Conservation (phyloP, 306 rosid genomes). For the Castanea mollissima region DNA sequence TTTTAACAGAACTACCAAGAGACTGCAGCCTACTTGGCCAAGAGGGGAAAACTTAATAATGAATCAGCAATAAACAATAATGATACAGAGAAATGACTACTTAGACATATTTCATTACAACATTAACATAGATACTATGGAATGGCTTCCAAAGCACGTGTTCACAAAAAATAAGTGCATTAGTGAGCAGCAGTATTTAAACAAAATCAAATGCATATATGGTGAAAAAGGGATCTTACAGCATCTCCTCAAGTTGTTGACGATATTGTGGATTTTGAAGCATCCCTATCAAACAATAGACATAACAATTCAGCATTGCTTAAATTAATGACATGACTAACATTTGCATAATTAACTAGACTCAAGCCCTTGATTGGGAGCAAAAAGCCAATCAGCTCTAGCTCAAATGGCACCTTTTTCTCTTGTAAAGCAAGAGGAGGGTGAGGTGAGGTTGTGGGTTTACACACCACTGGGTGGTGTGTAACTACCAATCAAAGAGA, state of each 20-base stretch:
- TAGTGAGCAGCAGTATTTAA: neutral
- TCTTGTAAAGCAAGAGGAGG: too few species aligned
- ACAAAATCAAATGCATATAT: neutral
- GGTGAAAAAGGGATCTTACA: slow-evolving; percentile 52
- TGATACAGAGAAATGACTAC: neutral
- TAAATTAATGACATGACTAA: neutral
- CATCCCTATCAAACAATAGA: slow-evolving; percentile 66
- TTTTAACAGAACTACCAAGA: neutral
- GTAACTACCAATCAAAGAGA: slow-evolving; percentile 5
- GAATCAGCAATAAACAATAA: neutral
- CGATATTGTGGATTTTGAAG: slow-evolving; percentile 92
- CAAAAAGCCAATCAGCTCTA: too few species aligned
- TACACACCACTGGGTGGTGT: slow-evolving; percentile 9
- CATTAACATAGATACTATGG: neutral
- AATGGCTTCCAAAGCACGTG: neutral
- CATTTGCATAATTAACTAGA: neutral
- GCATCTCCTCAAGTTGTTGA: slow-evolving; percentile 93
- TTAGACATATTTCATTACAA: neutral
- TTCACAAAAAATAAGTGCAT: neutral
- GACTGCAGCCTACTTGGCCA: slow-evolving; percentile 16
- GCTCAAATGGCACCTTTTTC: too few species aligned
- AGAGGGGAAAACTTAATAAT: neutral
- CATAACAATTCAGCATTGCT: neutral
- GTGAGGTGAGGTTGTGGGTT: too few species aligned
- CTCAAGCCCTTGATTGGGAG: too few species aligned